Evolutionary conservation across 2,329 filamentous ascomycete species (phyloP), one percentile per base, ranked within the genome.

Genomic region (Purpureocillium takamizusanense): DNA sequence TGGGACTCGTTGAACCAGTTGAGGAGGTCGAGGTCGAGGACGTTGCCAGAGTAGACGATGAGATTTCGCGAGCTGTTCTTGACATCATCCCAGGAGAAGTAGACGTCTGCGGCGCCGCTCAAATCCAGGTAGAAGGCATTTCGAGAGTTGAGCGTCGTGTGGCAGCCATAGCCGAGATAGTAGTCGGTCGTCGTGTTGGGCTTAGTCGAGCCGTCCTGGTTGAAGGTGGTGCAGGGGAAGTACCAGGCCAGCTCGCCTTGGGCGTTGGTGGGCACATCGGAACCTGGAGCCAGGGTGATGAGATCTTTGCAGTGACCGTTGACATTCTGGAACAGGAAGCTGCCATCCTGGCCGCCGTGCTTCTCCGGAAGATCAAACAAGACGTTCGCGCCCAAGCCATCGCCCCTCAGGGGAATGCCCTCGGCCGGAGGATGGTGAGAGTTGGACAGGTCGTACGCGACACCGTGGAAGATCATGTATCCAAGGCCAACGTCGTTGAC

Each of bases 251-350:
- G 65, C 41, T 94, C 66, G 10, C 80, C 78, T 37, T 81, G 65
- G 18, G 60, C 63, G 55, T 94, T 81, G 6, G 83, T 84, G 2
- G 89, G 87, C 8, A 98, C 79, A 50, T 87, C 82, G 1, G 89
- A 94, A 39, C 69, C 69, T 2, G 72, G 56, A 1, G 83, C 76
- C 7, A 72, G 62, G 1, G 78, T 94, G 56, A 98, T 95, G 40
- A 97, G 63, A 9, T 75, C 84, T 65, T 97, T 98, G 74, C 92
- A 98, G 45, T 84, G 85, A 35, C 92, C 94, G 51, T 98, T 98
- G 60, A 98, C 92, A 49, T 97, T 94, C 59, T 98, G 92, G 65
- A 98, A 98, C 54, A 98, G 66, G 58, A 98, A 98, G 55, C 89
- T 97, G 41, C 86, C 90, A 56, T 98, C 94, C 60, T 85, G 76